Conservation (phyloP, 2,329 filamentous ascomycete species). For the Claviceps fusiformis region DNA sequence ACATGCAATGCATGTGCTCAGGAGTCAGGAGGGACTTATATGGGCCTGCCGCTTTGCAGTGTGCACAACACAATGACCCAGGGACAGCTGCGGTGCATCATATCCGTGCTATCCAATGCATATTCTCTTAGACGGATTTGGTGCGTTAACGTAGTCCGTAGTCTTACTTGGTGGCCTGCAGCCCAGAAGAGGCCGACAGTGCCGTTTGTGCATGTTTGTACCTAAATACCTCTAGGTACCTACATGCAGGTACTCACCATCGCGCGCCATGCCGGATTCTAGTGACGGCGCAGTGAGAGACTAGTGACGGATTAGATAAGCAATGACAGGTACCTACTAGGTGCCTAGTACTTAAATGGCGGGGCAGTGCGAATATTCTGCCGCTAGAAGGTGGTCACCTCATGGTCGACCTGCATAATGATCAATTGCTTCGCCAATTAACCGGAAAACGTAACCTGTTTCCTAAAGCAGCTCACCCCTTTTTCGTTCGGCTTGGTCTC, state of each 20-base stretch:
- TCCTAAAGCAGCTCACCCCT: not conserved
- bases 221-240: too few species aligned
- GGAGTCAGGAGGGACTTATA: too few species aligned
- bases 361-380: not conserved
- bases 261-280: too few species aligned
- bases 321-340: not conserved
- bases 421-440: not conserved
- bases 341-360: not conserved
- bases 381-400: not conserved
- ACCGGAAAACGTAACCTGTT: not conserved
- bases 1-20: too few species aligned
- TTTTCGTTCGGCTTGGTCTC: not conserved
- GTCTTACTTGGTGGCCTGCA: not conserved
- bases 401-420: not conserved
- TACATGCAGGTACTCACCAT: too few species aligned
- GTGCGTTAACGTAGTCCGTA: not conserved
- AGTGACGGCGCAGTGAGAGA: too few species aligned
- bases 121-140: not conserved
- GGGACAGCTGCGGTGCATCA: not conserved
- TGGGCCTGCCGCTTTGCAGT: too few species aligned
- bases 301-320: too few species aligned
- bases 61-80: too few species aligned
- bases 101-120: not conserved
- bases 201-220: too few species aligned
- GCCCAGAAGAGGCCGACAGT: not conserved